These are phyloP conservation scores for Dactylis glomerata DNA, from an alignment of 176 grass and related monocot genomes.

Conservation along the genomic window DNA sequence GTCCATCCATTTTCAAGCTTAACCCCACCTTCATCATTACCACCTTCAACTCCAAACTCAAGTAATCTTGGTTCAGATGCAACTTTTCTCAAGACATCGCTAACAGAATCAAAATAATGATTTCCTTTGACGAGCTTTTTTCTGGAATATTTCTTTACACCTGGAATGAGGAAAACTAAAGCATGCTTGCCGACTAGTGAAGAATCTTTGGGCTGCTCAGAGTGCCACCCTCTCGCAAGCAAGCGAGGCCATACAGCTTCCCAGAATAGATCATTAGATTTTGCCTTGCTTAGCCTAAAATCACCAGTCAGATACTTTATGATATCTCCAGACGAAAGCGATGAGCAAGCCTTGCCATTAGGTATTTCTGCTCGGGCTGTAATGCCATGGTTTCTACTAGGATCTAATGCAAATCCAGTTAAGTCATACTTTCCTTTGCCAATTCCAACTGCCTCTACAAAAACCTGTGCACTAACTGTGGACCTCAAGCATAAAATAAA, in stretches of 20 bases:
- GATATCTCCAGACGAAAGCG: slow-evolving; percentile 68
- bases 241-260: slow-evolving; percentile 97
- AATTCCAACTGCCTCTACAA: slow-evolving; percentile 74
- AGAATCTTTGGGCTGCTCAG: slow-evolving; percentile 69
- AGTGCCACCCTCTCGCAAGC: slow-evolving; percentile 85
- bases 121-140: slow-evolving; percentile 84
- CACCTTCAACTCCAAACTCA: slow-evolving; percentile 51
- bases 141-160: slow-evolving; percentile 78
- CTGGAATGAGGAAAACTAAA: slow-evolving; percentile 80
- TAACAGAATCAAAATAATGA: slow-evolving; percentile 99
- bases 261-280: slow-evolving; percentile 99
- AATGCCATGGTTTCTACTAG: slow-evolving; percentile 57
- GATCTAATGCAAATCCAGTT: slow-evolving; percentile 79
- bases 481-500: slow-evolving; percentile 70
- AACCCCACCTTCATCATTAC: slow-evolving; percentile 32
- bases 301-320: slow-evolving; percentile 89
- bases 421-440: slow-evolving; percentile 89
- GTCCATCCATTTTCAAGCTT: slow-evolving; percentile 58
- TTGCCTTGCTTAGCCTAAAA: slow-evolving; percentile 94
- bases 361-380: slow-evolving; percentile 62
- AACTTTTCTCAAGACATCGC: slow-evolving; percentile 92
- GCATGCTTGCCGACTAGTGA: slow-evolving; percentile 51
- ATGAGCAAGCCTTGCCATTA: slow-evolving; percentile 86
- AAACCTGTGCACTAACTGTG: slow-evolving; percentile 57
- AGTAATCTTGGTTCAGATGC: slow-evolving; percentile 71